Evolutionary conservation across 2,329 filamentous ascomycete species (phyloP).

Genomic region (Ploettnerulaceae sp.): DNA sequence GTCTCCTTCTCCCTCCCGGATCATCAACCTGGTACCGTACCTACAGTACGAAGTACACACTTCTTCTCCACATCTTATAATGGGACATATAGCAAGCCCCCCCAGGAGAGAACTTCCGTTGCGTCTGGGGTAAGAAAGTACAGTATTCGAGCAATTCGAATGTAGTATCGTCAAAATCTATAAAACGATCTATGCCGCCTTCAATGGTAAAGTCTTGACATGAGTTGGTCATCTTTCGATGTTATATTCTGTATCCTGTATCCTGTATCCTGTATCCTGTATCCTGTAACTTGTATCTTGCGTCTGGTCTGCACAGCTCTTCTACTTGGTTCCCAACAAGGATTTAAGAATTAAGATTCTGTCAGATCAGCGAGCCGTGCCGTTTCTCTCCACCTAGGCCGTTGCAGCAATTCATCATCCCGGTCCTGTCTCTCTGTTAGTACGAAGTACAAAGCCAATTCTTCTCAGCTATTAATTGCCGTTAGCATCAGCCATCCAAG

Average conservation of each 20-base stretch:
- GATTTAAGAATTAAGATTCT: neutral
- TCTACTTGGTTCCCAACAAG: neutral
- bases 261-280: no score
- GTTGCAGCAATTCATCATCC: no score
- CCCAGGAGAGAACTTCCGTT: conserved; percentile 14
- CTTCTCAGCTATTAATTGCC: no score
- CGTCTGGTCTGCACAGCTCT: neutral
- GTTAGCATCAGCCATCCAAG: no score
- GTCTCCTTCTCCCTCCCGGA: conserved; percentile 10
- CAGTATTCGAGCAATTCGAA: conserved; percentile 16
- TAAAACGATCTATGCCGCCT: neutral
- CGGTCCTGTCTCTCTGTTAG: no score
- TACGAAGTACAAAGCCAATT: no score
- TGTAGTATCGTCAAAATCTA: conserved; percentile 4
- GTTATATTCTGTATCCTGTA: no score
- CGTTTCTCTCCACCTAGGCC: conserved; percentile 7
- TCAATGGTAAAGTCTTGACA: neutral
- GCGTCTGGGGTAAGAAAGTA: conserved; percentile 4
- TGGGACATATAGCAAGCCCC: conserved; percentile 5
- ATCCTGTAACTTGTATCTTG: no score
- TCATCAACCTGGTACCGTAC: conserved; percentile 2
- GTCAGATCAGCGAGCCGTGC: conserved; percentile 9
- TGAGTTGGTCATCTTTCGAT: no score
- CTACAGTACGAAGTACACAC: neutral
- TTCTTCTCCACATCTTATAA: conserved; percentile 15